Evolutionary conservation across 257 asterid species (phyloP).

Genomic region (Euphrasia confusa): DNA sequence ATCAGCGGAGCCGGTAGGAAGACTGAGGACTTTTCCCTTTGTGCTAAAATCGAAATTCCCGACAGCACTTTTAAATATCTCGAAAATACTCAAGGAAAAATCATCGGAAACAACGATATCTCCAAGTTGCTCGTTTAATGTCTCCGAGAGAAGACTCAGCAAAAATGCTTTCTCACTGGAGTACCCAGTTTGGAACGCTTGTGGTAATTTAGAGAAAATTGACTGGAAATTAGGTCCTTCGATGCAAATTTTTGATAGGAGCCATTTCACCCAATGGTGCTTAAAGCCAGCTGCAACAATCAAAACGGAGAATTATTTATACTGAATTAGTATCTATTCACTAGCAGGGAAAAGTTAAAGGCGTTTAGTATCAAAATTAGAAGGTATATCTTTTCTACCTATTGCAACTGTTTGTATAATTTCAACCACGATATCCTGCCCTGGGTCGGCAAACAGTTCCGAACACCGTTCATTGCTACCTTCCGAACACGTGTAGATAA

Average conservation of each 20-base stretch:
- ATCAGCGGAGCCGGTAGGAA: constrained; percentile 59
- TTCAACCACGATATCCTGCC: constrained; percentile 41
- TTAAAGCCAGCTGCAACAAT: constrained; percentile 55
- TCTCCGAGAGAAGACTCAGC: constrained; percentile 51
- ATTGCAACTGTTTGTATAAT: constrained; percentile 46
- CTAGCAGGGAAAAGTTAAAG: background rate
- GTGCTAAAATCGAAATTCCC: constrained; percentile 38
- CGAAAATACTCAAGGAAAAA: constrained; percentile 40
- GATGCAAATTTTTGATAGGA: constrained; percentile 55
- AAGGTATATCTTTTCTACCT: constrained; percentile 32
- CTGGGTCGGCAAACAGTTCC: constrained; percentile 47
- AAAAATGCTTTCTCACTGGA: constrained; percentile 22
- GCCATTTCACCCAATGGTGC: constrained; percentile 62
- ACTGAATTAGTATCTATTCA: background rate
- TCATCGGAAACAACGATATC: constrained; percentile 35
- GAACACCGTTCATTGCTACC: constrained; percentile 30
- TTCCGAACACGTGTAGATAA: constrained; percentile 54
- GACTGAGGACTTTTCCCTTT: constrained; percentile 36
- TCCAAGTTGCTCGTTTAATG: constrained; percentile 41
- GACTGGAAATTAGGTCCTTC: constrained; percentile 38
- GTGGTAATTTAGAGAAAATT: constrained; percentile 42
- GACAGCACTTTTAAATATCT: constrained; percentile 40
- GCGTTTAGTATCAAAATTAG: background rate
- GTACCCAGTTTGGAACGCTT: constrained; percentile 10
- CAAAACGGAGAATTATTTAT: background rate